phyloP scores from a whole-genome alignment of 345 rosid species.

The Fremontodendron californicum region DNA sequence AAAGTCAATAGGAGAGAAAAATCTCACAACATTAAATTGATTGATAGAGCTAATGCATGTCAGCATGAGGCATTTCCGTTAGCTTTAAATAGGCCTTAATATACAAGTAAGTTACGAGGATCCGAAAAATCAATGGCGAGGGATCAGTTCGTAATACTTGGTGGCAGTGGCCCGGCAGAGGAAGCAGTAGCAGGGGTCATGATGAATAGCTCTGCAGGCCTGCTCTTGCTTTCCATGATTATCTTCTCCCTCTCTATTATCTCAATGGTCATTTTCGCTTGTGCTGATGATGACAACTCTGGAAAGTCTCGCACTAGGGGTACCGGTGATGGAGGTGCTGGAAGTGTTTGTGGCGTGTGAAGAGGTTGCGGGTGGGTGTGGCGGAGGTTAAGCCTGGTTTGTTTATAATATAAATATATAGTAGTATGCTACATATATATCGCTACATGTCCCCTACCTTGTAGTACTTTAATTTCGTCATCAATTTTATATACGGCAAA shows the following conservation, averaged over 20 bases:
- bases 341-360: not conserved
- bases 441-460: too few relatives aligned
- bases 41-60: not conserved
- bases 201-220: slow-evolving; percentile 11
- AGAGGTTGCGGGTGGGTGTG: not conserved
- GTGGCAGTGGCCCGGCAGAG: not conserved
- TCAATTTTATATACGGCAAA: too few relatives aligned
- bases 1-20: too few relatives aligned
- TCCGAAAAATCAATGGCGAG: not conserved
- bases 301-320: not conserved
- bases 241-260: slow-evolving; percentile 15
- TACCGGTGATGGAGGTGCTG: not conserved
- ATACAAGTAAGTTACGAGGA: not conserved
- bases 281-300: slow-evolving; percentile 5
- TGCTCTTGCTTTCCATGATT: slow-evolving; percentile 7
- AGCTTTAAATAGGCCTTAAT: not conserved
- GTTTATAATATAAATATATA: too few relatives aligned
- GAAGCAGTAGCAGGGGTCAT: too few relatives aligned
- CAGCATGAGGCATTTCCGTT: too few relatives aligned
- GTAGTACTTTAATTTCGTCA: too few relatives aligned
- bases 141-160: not conserved
- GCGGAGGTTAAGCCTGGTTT: not conserved
- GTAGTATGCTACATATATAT: too few relatives aligned
- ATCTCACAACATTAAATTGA: not conserved
- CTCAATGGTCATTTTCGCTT: slow-evolving; percentile 24